Evolutionary conservation across 768 basidiomycete genomes (phyloP).

Genomic region (Lactifluus echinatus): DNA sequence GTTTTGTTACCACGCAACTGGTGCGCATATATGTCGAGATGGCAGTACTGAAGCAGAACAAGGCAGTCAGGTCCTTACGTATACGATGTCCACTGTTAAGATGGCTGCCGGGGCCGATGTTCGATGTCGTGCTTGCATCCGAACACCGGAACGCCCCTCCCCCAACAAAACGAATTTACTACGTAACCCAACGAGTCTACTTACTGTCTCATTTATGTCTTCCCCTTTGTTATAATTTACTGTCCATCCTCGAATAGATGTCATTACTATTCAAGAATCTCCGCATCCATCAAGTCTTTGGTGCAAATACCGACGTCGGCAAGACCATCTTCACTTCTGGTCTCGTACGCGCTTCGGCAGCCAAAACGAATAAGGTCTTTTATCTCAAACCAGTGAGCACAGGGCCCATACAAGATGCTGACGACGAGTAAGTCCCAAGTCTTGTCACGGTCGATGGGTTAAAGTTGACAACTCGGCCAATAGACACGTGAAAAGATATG

Average conservation of each 20-base stretch:
- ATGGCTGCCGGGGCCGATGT: too few species aligned
- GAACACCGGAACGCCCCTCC: too few species aligned
- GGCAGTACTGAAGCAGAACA: too few species aligned
- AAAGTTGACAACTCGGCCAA: background rate
- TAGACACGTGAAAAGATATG: constrained; percentile 61
- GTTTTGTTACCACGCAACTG: too few species aligned
- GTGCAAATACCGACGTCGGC: constrained; percentile 94
- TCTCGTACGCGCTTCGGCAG: constrained; percentile 69
- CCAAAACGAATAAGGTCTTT: constrained; percentile 41
- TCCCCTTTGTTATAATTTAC: background rate
- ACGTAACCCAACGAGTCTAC: too few species aligned
- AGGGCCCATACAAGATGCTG: constrained; percentile 69
- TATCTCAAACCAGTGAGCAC: constrained; percentile 93
- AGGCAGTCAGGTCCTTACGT: too few species aligned
- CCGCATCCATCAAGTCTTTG: constrained; percentile 84
- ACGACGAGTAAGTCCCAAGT: constrained; percentile 58
- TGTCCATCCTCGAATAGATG: constrained; percentile 37
- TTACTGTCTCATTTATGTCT: background rate
- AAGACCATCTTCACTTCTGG: constrained; percentile 88
- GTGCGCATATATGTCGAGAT: too few species aligned
- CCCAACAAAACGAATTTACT: too few species aligned
- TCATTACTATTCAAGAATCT: constrained; percentile 79
- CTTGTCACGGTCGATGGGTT: background rate
- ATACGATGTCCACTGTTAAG: too few species aligned
- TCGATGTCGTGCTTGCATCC: too few species aligned